Evolutionary conservation across 2,329 filamentous ascomycete species (phyloP), one percentile per base, ranked within the genome.

Genomic region (Talaromyces sp.): DNA sequence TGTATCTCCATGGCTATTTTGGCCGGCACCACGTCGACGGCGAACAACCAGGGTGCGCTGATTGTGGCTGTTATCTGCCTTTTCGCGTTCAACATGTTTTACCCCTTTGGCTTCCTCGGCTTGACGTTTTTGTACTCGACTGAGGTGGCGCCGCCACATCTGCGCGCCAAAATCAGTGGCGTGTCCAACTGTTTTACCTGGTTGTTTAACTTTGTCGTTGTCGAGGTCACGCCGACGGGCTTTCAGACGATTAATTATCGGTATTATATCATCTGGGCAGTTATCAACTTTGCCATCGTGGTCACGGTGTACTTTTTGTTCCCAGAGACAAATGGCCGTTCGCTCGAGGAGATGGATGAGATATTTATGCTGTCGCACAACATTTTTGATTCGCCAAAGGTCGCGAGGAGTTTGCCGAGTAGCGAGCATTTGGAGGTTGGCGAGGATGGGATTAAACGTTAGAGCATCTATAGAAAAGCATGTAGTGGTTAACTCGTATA

Each of bases 151-250:
- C 63, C 63, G 9, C 60, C 60, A 4, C 63, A 61, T 28, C 52
- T 62, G n/a, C 57, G 63, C n/a, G 62, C 84, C 0, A 78, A 82
- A 23, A 85, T 87, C 79, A 81, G 82, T 1, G 80, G 81, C 36
- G 81, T 87, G 47, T 83, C 81, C 0, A 86, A 83, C 0, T 83
- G 69, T 14, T 68, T 70, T 5, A 74, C 76, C 36, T 78, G 76
- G 76, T 65, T 68, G 2, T 73, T 76, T 65, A 75, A 73, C 50
- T 77, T 76, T 64, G 63, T 77, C 5, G 65, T 77, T 1, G 75
- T 74, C 0, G 68, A 75, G 51, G 68, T 76, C 5, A 77, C 75
- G 0, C 76, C 76, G 0, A 68, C 77, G 6, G 75, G 72, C 2
- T 75, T 78, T 58, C 66, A 68, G 67, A 72, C 61, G 2, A 84